Conservation (phyloP, 306 rosid genomes). For the Abrus precatorius region DNA sequence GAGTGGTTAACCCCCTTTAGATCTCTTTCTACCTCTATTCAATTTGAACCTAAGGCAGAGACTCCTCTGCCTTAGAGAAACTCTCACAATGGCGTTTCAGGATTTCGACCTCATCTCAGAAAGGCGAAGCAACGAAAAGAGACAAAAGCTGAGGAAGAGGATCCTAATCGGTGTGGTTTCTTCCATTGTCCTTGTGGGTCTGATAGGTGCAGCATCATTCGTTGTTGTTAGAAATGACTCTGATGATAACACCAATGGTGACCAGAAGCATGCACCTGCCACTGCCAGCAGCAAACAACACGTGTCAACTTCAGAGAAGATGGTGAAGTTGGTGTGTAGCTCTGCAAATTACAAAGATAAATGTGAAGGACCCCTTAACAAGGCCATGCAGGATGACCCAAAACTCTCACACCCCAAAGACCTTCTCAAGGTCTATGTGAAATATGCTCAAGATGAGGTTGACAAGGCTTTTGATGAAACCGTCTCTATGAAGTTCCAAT, state of each 20-base stretch:
- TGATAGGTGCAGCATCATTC: conserved; percentile 54
- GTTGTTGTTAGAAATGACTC: background rate
- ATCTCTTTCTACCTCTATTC: conserved; percentile 33
- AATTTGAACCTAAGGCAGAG: conserved; percentile 79
- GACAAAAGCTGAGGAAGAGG: conserved; percentile 55
- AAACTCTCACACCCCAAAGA: conserved; percentile 59
- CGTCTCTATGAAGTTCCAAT: conserved; percentile 28
- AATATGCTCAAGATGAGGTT: conserved; percentile 55
- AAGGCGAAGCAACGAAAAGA: conserved; percentile 66
- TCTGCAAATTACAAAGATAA: conserved; percentile 60
- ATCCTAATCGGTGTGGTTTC: conserved; percentile 59
- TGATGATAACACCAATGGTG: background rate
- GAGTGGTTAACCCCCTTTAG: background rate
- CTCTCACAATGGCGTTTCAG: conserved; percentile 74
- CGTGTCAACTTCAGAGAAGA: conserved; percentile 6
- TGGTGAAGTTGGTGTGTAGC: conserved; percentile 60
- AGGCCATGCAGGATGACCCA: conserved; percentile 36
- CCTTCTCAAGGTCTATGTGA: conserved; percentile 59
- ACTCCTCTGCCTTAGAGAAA: conserved; percentile 81
- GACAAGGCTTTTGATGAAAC: conserved; percentile 57
- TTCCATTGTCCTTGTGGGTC: conserved; percentile 46
- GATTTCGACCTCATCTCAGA: conserved; percentile 85
- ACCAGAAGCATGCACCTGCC: background rate
- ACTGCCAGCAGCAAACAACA: background rate
- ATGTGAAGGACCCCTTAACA: conserved; percentile 61